phyloP scores from a whole-genome alignment of 352 stramenopile species.

The Globisporangium recalcitrans region DNA sequence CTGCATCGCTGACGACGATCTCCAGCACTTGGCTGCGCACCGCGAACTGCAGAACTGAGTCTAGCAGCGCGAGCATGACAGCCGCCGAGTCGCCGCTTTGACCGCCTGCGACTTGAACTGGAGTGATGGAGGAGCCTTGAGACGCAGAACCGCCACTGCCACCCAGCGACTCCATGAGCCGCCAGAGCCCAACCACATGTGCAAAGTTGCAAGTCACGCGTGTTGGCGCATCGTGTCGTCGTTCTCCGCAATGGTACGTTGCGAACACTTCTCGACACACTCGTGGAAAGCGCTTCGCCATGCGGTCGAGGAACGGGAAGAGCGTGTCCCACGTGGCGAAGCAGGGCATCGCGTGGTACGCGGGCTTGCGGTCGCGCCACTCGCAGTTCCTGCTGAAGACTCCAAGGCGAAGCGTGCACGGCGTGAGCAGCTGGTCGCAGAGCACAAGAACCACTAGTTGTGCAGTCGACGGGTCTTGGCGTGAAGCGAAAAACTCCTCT shows the following conservation, averaged over 20 bases:
- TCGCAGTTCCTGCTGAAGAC: constrained; percentile 27
- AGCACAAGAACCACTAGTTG: constrained; percentile 33
- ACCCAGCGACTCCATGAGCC: constrained; percentile 40
- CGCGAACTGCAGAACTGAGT: constrained; percentile 25
- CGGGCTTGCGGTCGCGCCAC: constrained; percentile 46
- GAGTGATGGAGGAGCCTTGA: not conserved
- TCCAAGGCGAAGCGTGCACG: constrained; percentile 27
- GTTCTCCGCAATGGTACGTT: not conserved
- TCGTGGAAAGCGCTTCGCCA: constrained; percentile 29
- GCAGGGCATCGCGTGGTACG: constrained; percentile 62
- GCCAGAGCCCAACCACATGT: constrained; percentile 51
- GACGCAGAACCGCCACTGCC: constrained; percentile 8
- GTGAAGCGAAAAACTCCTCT: constrained; percentile 8
- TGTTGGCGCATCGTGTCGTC: not conserved
- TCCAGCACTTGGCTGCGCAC: constrained; percentile 19
- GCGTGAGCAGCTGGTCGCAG: constrained; percentile 36
- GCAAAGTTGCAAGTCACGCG: constrained; percentile 55
- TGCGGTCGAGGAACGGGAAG: constrained; percentile 42
- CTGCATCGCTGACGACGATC: not conserved
- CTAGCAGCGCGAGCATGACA: constrained; percentile 10
- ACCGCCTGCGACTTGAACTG: constrained; percentile 16
- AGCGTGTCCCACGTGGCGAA: constrained; percentile 49
- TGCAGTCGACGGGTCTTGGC: constrained; percentile 5
- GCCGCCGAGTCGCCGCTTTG: not conserved
- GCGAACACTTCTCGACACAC: constrained; percentile 24